Evolutionary conservation across 192 early-diverging fungal genomes (phyloP), one percentile per base, ranked within the genome.

Genomic region (Diversispora eburnea): DNA sequence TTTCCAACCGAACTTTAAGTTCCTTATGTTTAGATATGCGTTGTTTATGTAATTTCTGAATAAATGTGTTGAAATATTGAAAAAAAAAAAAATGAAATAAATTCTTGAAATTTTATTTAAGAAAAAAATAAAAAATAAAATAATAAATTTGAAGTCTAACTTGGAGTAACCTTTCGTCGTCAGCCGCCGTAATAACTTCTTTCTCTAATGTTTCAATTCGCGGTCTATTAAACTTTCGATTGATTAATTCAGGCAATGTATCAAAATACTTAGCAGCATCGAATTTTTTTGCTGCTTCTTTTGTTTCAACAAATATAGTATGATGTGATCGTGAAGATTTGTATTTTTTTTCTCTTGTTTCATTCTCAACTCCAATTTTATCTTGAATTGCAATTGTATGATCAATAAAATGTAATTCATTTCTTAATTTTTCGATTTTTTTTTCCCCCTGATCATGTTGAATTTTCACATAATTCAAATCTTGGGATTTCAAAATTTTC

Each of bases 401-500:
- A 43, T 83, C 83, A 25, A 93, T 62, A 43, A 96, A 83, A 56
- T 93, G 92, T 22, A 95, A 55, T 10, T 85, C 80, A 42, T 83
- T 82, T 83, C 92, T 82, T 46, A 97, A 80, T 67, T 85, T 84
- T 22, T 93, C 91, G 51, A 97, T 89, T 83, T 94, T 89, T 78
- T 76, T 92, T 70, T 78, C 80, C 61, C 94, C 93, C 33, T 95
- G 84, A 77, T 89, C 87, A 39, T 89, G 78, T 76, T 96, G 93
- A 71, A 88, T 89, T 56, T 87, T 88, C 13, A 98, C 87, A 78
- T 98, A 98, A 57, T 86, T 91, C 67, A 90, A 80, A 78, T 99
- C 95, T 82, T 99, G 97, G 2, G 95, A 95, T 79, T 94, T 95
- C 75, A 98, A 78, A 43, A 98, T 78, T 72, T 86, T 86, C 74